phyloP scores from a whole-genome alignment of 352 stramenopile species.

The Phytophthora sansomeana region DNA sequence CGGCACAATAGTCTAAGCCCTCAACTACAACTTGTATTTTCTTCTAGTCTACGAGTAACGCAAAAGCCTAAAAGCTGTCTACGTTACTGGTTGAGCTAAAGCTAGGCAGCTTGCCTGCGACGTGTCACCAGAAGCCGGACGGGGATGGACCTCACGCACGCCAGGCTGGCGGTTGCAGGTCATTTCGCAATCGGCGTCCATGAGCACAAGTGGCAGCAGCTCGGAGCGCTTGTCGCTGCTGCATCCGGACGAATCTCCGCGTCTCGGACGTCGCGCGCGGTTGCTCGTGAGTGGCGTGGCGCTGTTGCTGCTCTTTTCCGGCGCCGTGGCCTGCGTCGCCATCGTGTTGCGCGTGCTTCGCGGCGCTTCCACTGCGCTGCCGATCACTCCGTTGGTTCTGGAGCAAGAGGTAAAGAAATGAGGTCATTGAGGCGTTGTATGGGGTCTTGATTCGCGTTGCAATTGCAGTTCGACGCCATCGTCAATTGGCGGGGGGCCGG shows the following conservation, averaged over 20 bases:
- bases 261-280: conserved; percentile 16
- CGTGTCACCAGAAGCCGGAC: conserved; percentile 1
- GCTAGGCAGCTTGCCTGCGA: conserved; percentile 8
- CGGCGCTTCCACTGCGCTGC: neutral
- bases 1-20: too few species aligned
- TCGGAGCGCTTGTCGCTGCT: conserved; percentile 33
- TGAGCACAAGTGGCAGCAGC: conserved; percentile 4
- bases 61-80: too few species aligned
- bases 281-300: conserved; percentile 25
- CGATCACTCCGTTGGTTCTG: conserved; percentile 28
- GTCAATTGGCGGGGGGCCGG: conserved; percentile 67
- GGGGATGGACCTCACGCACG: conserved; percentile 4
- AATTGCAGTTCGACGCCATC: conserved; percentile 66
- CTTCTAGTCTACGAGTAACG: too few species aligned
- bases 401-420: conserved; percentile 34
- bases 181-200: conserved; percentile 8
- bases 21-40: too few species aligned
- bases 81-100: neutral
- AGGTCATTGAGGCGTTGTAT: neutral
- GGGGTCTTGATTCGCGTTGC: conserved; percentile 1
- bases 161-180: neutral
- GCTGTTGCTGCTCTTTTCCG: conserved; percentile 26
- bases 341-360: conserved; percentile 27
- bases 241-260: conserved; percentile 2
- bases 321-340: conserved; percentile 16